Conservation (phyloP, 495 filamentous ascomycete genomes). For the Daldinia loculata region DNA sequence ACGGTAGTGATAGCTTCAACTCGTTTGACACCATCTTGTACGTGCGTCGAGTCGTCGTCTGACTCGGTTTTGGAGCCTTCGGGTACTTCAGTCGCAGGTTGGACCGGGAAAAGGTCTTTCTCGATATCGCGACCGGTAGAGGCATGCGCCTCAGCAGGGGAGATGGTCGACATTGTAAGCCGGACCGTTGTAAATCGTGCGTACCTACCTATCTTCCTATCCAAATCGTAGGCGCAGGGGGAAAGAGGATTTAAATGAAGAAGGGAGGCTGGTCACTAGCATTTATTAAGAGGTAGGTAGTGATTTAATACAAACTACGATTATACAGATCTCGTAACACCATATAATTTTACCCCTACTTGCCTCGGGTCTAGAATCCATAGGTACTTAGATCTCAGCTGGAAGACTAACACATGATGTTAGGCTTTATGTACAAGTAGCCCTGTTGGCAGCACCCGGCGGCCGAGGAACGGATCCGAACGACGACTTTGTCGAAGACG, state of each 20-base stretch:
- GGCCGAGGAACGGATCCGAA: slow-evolving; percentile 7
- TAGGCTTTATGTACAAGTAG: background rate
- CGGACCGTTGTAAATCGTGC: background rate
- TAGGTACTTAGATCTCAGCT: background rate
- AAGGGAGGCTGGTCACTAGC: background rate
- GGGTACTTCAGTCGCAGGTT: slow-evolving; percentile 23
- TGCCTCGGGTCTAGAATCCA: slow-evolving; percentile 6
- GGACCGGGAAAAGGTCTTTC: slow-evolving; percentile 13
- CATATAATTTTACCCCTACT: background rate
- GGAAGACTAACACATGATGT: background rate
- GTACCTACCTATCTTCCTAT: background rate
- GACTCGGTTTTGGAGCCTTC: slow-evolving; percentile 29
- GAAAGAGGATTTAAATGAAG: background rate
- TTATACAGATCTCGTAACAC: background rate
- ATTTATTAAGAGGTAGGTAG: slow-evolving; percentile 10
- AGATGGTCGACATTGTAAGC: slow-evolving; percentile 12
- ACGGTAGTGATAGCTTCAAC: slow-evolving; percentile 49
- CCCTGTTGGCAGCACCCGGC: background rate
- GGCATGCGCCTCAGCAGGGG: slow-evolving; percentile 1
- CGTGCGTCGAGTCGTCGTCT: slow-evolving; percentile 23
- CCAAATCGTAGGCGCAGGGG: background rate
- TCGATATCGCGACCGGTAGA: slow-evolving; percentile 28
- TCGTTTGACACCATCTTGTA: slow-evolving; percentile 45
- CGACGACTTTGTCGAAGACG: slow-evolving; percentile 2
- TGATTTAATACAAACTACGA: background rate